phyloP scores from a whole-genome alignment of 345 rosid species.

The Schrenkiella parvula region DNA sequence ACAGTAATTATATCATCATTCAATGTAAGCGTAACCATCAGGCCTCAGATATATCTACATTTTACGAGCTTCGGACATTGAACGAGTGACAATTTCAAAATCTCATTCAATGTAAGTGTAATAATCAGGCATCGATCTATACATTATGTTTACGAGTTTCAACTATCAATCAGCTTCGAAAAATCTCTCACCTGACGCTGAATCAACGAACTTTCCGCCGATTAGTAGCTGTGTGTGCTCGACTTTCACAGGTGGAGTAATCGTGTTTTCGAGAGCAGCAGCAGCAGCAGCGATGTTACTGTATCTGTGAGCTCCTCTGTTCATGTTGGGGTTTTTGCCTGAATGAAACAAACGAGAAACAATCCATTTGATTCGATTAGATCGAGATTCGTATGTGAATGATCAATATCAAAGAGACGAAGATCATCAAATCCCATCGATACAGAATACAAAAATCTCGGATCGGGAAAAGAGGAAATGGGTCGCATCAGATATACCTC shows the following conservation, averaged over 20 bases:
- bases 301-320: slow-evolving; percentile 42
- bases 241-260: slow-evolving; percentile 59
- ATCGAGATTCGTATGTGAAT: not conserved
- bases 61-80: too few species aligned
- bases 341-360: slow-evolving; percentile 12
- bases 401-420: not conserved
- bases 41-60: not conserved
- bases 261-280: slow-evolving; percentile 46
- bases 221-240: slow-evolving; percentile 63
- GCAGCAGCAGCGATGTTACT: slow-evolving; percentile 46
- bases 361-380: not conserved
- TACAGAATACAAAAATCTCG: not conserved
- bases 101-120: too few species aligned
- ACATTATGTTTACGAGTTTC: too few species aligned
- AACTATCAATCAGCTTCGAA: too few species aligned
- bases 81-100: too few species aligned
- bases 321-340: slow-evolving; percentile 42
- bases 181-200: slow-evolving; percentile 66
- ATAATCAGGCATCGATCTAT: too few species aligned
- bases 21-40: not conserved
- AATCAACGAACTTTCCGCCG: slow-evolving; percentile 69
- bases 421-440: not conserved
- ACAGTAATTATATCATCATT: not conserved
- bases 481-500: slow-evolving; percentile 1
- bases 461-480: not conserved